Percentiles rank a stretch among this genome's conserved stretches.
phyloP scores from a whole-genome alignment of 441 rosid species.

The Brassica balearica region DNA sequence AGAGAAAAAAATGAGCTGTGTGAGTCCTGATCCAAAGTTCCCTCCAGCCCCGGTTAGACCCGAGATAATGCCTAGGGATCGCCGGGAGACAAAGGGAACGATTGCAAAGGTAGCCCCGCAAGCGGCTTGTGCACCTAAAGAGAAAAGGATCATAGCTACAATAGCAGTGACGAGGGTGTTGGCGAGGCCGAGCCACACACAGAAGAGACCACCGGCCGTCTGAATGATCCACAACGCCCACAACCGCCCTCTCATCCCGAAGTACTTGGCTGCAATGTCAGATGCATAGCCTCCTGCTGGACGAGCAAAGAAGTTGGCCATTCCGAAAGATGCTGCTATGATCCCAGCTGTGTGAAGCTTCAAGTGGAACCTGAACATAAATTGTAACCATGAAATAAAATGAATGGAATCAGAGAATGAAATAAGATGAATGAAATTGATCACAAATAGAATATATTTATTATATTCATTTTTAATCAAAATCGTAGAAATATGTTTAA shows the following conservation, averaged over 20 bases:
- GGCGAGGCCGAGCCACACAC: slow-evolving; percentile 73
- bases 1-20: slow-evolving; percentile 71
- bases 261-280: slow-evolving; percentile 52
- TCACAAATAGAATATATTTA: too few species aligned
- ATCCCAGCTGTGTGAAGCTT: slow-evolving; percentile 69
- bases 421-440: too few species aligned
- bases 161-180: slow-evolving; percentile 60
- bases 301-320: slow-evolving; percentile 70
- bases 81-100: slow-evolving; percentile 68
- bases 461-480: too few species aligned
- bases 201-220: slow-evolving; percentile 70
- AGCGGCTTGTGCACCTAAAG: slow-evolving; percentile 77
- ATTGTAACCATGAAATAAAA: too few species aligned
- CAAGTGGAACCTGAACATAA: slow-evolving; percentile 56
- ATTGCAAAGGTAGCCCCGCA: slow-evolving; percentile 79
- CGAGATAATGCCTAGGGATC: slow-evolving; percentile 57
- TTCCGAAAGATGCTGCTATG: slow-evolving; percentile 70
- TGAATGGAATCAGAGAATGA: too few species aligned
- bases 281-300: slow-evolving; percentile 75
- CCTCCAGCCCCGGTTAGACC: slow-evolving; percentile 76
- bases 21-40: slow-evolving; percentile 74
- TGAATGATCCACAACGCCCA: slow-evolving; percentile 75
- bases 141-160: slow-evolving; percentile 71
- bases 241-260: slow-evolving; percentile 79
- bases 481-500: too few species aligned